These are phyloP conservation scores for Trypanosoma cruzi DNA, from an alignment of 208 protist species.

Conservation along the genomic window DNA sequence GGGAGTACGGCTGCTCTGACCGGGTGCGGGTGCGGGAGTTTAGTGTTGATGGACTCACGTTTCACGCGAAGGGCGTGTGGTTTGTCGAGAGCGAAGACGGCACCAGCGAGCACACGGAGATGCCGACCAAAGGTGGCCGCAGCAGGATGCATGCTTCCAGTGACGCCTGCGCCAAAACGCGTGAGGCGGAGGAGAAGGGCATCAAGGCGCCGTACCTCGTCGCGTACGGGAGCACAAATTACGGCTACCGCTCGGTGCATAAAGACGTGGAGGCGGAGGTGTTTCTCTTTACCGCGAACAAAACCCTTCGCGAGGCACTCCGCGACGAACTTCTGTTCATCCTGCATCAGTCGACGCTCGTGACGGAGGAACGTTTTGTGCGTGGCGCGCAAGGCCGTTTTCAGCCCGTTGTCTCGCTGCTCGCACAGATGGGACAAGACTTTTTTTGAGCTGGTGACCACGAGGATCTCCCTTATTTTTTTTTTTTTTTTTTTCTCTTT, in stretches of 20 bases:
- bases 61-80: conserved; percentile 90
- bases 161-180: not conserved
- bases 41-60: conserved; percentile 62
- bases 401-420: conserved; percentile 73
- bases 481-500: conserved; percentile 10
- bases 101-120: not conserved
- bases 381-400: conserved; percentile 57
- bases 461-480: not conserved
- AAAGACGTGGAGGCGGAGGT: conserved; percentile 84
- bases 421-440: conserved; percentile 74
- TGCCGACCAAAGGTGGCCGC: no score
- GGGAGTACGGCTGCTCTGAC: conserved; percentile 46
- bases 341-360: conserved; percentile 45
- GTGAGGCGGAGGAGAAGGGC: not conserved
- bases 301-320: conserved; percentile 47
- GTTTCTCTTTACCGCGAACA: conserved; percentile 65
- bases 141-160: no score
- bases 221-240: conserved; percentile 89
- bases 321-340: conserved; percentile 66
- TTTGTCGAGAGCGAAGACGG: conserved; percentile 27
- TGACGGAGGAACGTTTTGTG: conserved; percentile 60
- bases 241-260: conserved; percentile 82
- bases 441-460: conserved; percentile 50
- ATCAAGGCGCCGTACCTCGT: conserved; percentile 58
- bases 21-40: conserved; percentile 74